Conservation (phyloP, 768 basidiomycete genomes). For the Tricholoma saponaceum region DNA sequence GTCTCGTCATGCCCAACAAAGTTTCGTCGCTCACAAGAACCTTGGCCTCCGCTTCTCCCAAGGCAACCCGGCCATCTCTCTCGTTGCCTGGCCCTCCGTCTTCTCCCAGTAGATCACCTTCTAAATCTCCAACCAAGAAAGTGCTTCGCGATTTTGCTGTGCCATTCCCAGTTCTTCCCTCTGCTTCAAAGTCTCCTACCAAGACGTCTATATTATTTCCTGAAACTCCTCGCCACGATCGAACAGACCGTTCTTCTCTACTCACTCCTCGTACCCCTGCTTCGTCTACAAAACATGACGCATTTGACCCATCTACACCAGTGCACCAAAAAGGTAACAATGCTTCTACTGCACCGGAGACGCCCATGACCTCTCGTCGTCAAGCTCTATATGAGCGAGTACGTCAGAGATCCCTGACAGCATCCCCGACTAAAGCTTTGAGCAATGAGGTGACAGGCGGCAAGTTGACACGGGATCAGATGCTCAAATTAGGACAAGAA, state of each 20-base stretch:
- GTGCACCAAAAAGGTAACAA: constrained; percentile 54
- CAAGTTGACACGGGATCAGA: constrained; percentile 59
- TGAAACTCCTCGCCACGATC: constrained; percentile 54
- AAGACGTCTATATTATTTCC: constrained; percentile 53
- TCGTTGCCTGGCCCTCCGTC: constrained; percentile 37
- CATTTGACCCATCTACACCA: constrained; percentile 60
- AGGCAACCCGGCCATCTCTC: constrained; percentile 41
- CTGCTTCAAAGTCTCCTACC: constrained; percentile 34
- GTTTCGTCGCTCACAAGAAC: constrained; percentile 66
- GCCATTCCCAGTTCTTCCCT: constrained; percentile 47
- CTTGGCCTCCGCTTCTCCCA: constrained; percentile 73
- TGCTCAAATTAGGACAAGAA: constrained; percentile 71
- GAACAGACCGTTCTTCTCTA: constrained; percentile 34
- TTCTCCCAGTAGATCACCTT: constrained; percentile 34
- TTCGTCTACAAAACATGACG: constrained; percentile 27
- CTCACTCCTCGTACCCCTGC: constrained; percentile 47
- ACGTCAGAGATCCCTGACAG: constrained; percentile 64
- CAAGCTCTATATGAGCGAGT: constrained; percentile 81
- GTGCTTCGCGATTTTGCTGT: constrained; percentile 30
- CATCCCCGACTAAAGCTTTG: constrained; percentile 59
- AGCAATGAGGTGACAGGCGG: constrained; percentile 36
- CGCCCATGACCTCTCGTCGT: constrained; percentile 71
- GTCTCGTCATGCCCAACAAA: constrained; percentile 47
- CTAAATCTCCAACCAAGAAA: constrained; percentile 25
- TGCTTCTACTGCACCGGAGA: constrained; percentile 56